Evolutionary conservation across 208 protist genomes (phyloP).

Genomic region (Plasmodiophora brassicae): DNA sequence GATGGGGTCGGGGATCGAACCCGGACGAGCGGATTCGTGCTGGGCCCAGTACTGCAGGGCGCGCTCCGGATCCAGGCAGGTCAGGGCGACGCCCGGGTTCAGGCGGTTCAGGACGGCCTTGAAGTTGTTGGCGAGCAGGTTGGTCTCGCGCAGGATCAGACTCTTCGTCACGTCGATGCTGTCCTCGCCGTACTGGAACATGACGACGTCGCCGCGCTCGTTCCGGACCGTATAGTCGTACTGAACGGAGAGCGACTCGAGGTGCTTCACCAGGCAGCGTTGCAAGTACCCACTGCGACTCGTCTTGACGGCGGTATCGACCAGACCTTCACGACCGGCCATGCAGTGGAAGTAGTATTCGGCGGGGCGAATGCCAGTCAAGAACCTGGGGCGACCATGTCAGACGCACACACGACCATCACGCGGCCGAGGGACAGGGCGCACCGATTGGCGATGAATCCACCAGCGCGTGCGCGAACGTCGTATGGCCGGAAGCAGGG

Average conservation of each 20-base stretch:
- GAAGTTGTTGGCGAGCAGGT: background rate
- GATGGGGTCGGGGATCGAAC: background rate
- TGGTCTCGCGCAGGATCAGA: background rate
- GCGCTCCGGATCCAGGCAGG: background rate
- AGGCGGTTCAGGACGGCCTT: background rate
- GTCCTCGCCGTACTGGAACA: slow-evolving; percentile 97
- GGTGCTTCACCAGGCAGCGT: slow-evolving; percentile 86
- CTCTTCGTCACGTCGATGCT: slow-evolving; percentile 60
- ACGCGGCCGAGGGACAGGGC: background rate
- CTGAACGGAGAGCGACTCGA: slow-evolving; percentile 72
- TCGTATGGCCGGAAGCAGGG: slow-evolving; percentile 66
- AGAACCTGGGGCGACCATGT: slow-evolving; percentile 70
- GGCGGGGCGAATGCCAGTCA: slow-evolving; percentile 96
- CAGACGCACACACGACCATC: background rate
- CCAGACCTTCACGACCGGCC: slow-evolving; percentile 97
- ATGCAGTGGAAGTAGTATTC: slow-evolving; percentile 99
- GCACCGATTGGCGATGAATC: slow-evolving; percentile 62
- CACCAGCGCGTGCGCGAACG: slow-evolving; percentile 61
- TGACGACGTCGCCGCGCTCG: slow-evolving; percentile 53
- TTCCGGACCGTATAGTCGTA: slow-evolving; percentile 61
- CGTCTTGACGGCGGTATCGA: slow-evolving; percentile 99
- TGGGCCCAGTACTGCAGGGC: background rate
- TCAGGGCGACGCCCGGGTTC: background rate
- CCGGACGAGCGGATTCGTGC: too few species aligned
- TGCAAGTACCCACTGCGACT: slow-evolving; percentile 73